Evolutionary conservation across 495 filamentous ascomycete genomes (phyloP).

Genomic region (Poronia punctata): DNA sequence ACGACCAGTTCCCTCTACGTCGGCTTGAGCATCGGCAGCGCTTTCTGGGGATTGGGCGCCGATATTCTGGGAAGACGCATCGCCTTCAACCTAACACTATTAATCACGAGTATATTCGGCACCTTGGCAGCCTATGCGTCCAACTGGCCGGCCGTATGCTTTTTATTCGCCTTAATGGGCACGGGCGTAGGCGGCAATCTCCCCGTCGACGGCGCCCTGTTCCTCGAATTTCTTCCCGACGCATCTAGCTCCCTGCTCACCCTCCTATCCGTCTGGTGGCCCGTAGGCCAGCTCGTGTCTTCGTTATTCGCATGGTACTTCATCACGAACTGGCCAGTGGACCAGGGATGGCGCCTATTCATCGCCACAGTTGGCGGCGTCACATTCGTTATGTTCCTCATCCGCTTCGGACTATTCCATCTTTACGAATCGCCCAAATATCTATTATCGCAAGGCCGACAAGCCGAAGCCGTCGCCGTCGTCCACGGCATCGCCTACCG

Average conservation of each 20-base stretch:
- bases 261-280: slow-evolving; percentile 74
- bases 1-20: slow-evolving; percentile 44
- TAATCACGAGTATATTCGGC: slow-evolving; percentile 68
- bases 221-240: slow-evolving; percentile 74
- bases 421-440: slow-evolving; percentile 81
- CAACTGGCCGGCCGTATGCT: slow-evolving; percentile 59
- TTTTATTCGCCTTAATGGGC: slow-evolving; percentile 41
- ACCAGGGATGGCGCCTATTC: slow-evolving; percentile 75
- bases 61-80: slow-evolving; percentile 63
- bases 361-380: slow-evolving; percentile 64
- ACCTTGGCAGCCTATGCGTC: slow-evolving; percentile 60
- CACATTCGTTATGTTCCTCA: slow-evolving; percentile 62
- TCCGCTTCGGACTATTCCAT: slow-evolving; percentile 74
- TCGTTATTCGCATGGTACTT: slow-evolving; percentile 74
- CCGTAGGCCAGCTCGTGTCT: slow-evolving; percentile 63
- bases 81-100: slow-evolving; percentile 69
- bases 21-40: slow-evolving; percentile 65
- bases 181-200: slow-evolving; percentile 63
- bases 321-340: slow-evolving; percentile 59
- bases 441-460: slow-evolving; percentile 65
- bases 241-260: slow-evolving; percentile 71
- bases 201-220: slow-evolving; percentile 72
- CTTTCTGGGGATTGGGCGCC: slow-evolving; percentile 76
- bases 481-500: slow-evolving; percentile 67
- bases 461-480: slow-evolving; percentile 66